Percentiles rank a stretch among this genome's conserved stretches.
These are phyloP conservation scores for Pholiota molesta DNA, from an alignment of 768 basidiomycete genomes.

Conservation along the genomic window DNA sequence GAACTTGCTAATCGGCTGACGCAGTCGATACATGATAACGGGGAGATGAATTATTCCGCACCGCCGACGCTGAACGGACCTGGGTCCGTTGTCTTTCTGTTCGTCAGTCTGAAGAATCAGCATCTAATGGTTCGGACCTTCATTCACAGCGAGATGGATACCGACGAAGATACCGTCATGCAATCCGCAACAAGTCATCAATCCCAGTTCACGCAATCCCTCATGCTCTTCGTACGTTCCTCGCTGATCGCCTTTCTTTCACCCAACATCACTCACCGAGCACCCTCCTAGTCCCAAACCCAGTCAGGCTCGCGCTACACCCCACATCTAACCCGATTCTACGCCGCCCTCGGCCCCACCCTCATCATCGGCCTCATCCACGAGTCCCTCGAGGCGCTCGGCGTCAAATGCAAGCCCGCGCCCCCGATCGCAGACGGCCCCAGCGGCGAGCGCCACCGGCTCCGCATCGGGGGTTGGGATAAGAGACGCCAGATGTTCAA, in stretches of 20 bases:
- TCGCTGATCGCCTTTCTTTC: not conserved
- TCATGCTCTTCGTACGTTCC: conserved; percentile 76
- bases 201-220: conserved; percentile 79
- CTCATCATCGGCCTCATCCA: conserved; percentile 57
- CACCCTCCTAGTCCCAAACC: conserved; percentile 69
- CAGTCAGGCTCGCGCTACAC: conserved; percentile 73
- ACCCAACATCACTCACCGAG: not conserved
- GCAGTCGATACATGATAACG: conserved; percentile 62
- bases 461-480: conserved; percentile 75
- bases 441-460: conserved; percentile 30
- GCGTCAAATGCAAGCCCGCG: conserved; percentile 50
- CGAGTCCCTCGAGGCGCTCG: conserved; percentile 49
- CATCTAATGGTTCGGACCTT: not conserved
- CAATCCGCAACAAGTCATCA: conserved; percentile 47
- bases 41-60: conserved; percentile 71
- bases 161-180: conserved; percentile 62
- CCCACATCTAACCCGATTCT: conserved; percentile 83
- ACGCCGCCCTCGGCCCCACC: conserved; percentile 57
- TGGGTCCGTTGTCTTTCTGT: not conserved
- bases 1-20: conserved; percentile 74
- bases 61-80: conserved; percentile 49
- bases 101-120: not conserved
- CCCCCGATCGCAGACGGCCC: conserved; percentile 13
- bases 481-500: conserved; percentile 64
- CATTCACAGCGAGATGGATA: conserved; percentile 20